Percentiles rank a stretch among this genome's conserved stretches.
Evolutionary conservation across 1,284 basidiomycete genomes (phyloP).

Genomic region (Somion occarium): DNA sequence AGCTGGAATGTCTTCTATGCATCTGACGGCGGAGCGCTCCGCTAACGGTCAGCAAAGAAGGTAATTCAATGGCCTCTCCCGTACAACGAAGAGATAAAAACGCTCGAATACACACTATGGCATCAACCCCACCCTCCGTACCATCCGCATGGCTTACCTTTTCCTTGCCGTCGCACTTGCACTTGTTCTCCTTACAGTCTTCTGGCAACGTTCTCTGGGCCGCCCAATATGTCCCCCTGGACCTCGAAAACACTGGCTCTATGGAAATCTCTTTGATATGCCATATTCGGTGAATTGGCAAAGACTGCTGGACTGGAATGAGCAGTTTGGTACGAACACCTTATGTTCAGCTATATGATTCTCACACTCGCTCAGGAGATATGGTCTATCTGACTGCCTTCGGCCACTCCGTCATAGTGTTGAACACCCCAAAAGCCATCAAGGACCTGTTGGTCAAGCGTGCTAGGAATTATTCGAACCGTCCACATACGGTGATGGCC

Average conservation of each 20-base stretch:
- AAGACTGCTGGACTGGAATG: background rate
- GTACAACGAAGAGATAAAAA: too few relatives aligned
- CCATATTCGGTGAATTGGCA: conserved; percentile 6
- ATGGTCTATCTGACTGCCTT: background rate
- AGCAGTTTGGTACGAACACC: conserved; percentile 8
- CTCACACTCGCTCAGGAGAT: background rate
- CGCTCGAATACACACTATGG: too few relatives aligned
- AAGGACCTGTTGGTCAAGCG: conserved; percentile 21
- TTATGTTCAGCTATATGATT: background rate
- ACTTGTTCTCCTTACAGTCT: too few relatives aligned
- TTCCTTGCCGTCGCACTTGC: too few relatives aligned
- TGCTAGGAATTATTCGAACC: conserved; percentile 20
- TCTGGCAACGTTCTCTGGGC: too few relatives aligned
- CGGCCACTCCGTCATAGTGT: background rate
- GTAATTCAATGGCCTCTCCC: too few relatives aligned
- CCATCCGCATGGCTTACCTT: too few relatives aligned
- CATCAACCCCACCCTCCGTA: too few relatives aligned
- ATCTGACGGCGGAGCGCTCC: too few relatives aligned
- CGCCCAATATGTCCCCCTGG: background rate
- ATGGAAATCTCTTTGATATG: conserved; percentile 10
- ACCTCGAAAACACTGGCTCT: background rate
- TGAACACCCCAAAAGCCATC: conserved; percentile 1
- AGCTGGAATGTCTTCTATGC: too few relatives aligned
- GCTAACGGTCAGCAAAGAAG: too few relatives aligned
- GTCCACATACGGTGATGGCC: conserved; percentile 16